Percentiles rank a stretch among this genome's conserved stretches.
phyloP scores from a whole-genome alignment of 495 filamentous ascomycete species.

The Aspergillus mulundensis region DNA sequence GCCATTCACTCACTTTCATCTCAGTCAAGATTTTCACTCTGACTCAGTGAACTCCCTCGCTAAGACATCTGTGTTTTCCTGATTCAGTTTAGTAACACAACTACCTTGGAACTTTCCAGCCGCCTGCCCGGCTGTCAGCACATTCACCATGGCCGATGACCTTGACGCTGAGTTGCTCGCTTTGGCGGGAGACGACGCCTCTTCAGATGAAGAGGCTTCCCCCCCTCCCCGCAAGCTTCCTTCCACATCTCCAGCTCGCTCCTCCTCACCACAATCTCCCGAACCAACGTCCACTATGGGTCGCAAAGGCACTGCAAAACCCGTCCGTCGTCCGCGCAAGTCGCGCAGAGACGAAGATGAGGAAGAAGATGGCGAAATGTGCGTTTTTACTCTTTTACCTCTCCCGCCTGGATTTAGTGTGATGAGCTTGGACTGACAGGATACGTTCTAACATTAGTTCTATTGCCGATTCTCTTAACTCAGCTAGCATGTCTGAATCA shows the following conservation, averaged over 20 bases:
- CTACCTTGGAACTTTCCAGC: conserved; percentile 10
- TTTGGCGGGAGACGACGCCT: conserved; percentile 64
- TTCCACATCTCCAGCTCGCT: conserved; percentile 32
- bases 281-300: conserved; percentile 35
- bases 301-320: conserved; percentile 47
- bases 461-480: conserved; percentile 69
- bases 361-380: conserved; percentile 77
- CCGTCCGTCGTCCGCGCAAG: conserved; percentile 40
- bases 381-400: conserved; percentile 38
- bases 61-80: background rate
- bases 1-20: conserved; percentile 3
- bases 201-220: conserved; percentile 53
- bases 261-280: conserved; percentile 31
- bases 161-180: conserved; percentile 86
- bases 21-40: background rate
- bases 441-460: conserved; percentile 42
- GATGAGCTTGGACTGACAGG: background rate
- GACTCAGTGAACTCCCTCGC: conserved; percentile 3
- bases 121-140: conserved; percentile 3
- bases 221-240: conserved; percentile 31
- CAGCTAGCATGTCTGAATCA: conserved; percentile 86
- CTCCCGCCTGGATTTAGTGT: background rate
- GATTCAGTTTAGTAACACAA: background rate
- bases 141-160: conserved; percentile 55
- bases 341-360: conserved; percentile 50